These are phyloP conservation scores for Primulina eburnea DNA, from an alignment of 257 asterid genomes.

Conservation along the genomic window DNA sequence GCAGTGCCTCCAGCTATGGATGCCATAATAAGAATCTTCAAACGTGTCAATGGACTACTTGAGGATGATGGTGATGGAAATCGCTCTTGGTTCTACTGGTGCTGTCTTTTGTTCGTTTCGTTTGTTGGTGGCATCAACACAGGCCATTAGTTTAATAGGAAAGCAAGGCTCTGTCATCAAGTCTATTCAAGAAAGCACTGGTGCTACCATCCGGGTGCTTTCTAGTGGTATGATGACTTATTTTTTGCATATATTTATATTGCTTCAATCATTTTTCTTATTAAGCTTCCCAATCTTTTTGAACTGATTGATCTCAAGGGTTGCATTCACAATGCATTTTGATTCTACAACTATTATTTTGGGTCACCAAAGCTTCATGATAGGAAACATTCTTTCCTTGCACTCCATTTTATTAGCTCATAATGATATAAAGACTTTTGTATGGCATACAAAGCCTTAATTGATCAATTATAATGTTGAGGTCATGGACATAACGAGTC, in stretches of 20 bases:
- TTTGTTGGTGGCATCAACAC: slow-evolving; percentile 68
- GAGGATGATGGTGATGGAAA: slow-evolving; percentile 41
- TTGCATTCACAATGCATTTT: neutral
- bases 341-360: neutral
- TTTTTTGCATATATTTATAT: neutral
- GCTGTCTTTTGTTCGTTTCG: slow-evolving; percentile 54
- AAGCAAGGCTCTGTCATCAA: slow-evolving; percentile 72
- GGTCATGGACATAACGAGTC: neutral
- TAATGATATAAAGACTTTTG: neutral
- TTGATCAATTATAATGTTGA: neutral
- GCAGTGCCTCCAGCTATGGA: slow-evolving; percentile 73
- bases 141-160: slow-evolving; percentile 76
- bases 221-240: slow-evolving; percentile 44
- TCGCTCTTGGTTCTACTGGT: slow-evolving; percentile 39
- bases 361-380: neutral
- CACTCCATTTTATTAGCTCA: neutral
- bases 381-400: neutral
- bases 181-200: slow-evolving; percentile 66
- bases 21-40: slow-evolving; percentile 62
- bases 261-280: slow-evolving; percentile 5
- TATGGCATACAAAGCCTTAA: neutral
- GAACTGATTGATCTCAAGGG: slow-evolving; percentile 20
- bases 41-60: slow-evolving; percentile 56
- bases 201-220: slow-evolving; percentile 64
- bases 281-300: neutral